phyloP scores from a whole-genome alignment of 371 early-diverging fungal genomes.

The Actinomortierella wolfii region DNA sequence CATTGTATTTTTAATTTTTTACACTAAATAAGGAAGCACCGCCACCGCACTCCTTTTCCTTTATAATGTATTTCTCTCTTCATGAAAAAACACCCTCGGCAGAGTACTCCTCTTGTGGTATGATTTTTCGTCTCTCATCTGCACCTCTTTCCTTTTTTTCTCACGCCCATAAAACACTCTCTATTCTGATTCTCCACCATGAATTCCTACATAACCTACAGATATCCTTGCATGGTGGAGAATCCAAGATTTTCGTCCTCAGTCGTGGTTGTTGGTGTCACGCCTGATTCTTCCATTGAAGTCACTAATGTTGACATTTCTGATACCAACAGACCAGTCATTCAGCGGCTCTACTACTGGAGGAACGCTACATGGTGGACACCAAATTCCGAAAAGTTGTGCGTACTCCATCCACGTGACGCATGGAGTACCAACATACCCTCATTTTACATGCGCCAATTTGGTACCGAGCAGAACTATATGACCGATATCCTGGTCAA shows the following conservation, averaged over 20 bases:
- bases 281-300: constrained; percentile 18
- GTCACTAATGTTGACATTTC: constrained; percentile 13
- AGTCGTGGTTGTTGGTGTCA: constrained; percentile 23
- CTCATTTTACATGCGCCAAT: constrained; percentile 16
- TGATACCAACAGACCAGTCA: constrained; percentile 27
- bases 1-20: too few species aligned
- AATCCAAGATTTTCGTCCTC: neutral
- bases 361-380: constrained; percentile 5
- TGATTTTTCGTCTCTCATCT: too few species aligned
- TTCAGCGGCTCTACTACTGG: too few species aligned
- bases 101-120: too few species aligned
- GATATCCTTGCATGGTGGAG: constrained; percentile 21
- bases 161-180: too few species aligned
- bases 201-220: constrained; percentile 1
- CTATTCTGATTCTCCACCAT: too few species aligned
- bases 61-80: too few species aligned
- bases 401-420: constrained; percentile 17
- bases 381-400: constrained; percentile 10
- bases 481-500: constrained; percentile 23
- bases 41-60: too few species aligned
- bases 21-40: too few species aligned
- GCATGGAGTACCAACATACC: constrained; percentile 11
- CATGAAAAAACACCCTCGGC: too few species aligned
- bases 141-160: too few species aligned
- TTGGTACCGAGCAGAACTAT: constrained; percentile 10